Base-by-base conservation (phyloP, 2,329 filamentous ascomycete genomes). In the Setomelanomma holmii region DNA sequence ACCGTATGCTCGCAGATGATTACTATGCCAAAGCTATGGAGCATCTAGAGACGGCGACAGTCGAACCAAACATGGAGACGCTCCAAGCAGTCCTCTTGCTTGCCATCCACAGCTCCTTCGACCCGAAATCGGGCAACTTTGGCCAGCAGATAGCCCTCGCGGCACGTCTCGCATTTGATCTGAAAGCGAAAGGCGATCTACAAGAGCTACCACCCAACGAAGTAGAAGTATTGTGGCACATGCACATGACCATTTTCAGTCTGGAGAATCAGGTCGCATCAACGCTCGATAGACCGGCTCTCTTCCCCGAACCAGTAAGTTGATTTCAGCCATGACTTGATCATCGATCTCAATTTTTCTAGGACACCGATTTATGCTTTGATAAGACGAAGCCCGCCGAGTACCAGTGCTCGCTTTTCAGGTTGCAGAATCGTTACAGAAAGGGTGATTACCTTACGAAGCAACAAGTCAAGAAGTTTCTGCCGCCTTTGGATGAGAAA, bases 101-200 rank as follows among this genome's bases (percentile, higher is more conserved):
- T 20, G 66, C 70, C 21, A 68, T 75, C 27, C 70, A 74, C 46
- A 71, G 69, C 49, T 58, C 68, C 5, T 74, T 75, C 35, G 70
- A 75, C 24, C 72, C 72, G 10, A 66, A 68, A 17, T 56, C 58
- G 5, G 72, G 72, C 2, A 74, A 75, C 23, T 64, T 71, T 24
- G 70, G 72, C 7, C 72, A 75, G 46, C 72, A 75, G 33, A 55
- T 74, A 27, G 72, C 71, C 8, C 68, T 74, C 40, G 70, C 72
- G 3, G 60, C 67, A 6, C 63, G 72, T n/a, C 59, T 75, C 14
- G 67, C 67, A 5, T 63, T 73, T 33, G 61, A 67, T 20, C 58
- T 74, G 1, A 66, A 72, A 46, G 60, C 61, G 1, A 67, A 64
- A 45, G 49, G 60, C 3, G 63, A 70, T 14, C 20, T 58, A 35